Base-by-base conservation (phyloP, 805 yeast species). In the Candida khao-thaluensis region DNA sequence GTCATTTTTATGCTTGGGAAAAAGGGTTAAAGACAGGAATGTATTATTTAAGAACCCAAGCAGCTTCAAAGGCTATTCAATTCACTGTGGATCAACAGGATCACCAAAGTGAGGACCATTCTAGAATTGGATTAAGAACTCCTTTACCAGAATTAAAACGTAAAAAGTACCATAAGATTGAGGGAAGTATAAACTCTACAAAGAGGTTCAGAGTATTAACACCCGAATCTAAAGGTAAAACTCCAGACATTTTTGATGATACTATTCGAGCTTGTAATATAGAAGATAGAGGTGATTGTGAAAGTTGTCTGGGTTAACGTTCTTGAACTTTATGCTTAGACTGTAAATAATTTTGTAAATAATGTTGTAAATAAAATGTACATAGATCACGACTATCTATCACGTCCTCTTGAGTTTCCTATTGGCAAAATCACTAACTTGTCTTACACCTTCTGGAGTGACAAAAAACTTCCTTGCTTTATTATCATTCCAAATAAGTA, bases 401-500 rank as follows among this genome's bases (percentile, higher is more conserved):
- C n/a, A n/a, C n/a, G n/a, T n/a, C 20, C 35, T 17, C 15, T 18
- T 26, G 2, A 40, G 8, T 45, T 72, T 72, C 48, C 95, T 73
- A 51, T 82, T 82, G 0, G 95, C 95, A 62, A 79, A 90, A 37
- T 88, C 96, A n/a, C 88, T 80, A n/a, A 91, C 84, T 59, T 89
- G 96, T 7, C 79, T 66, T 56, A 85, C 82, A 10, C 96, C 96
- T 42, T 86, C 96, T 35, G 77, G 76, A 0, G 93, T 85, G 6
- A 93, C 95, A 52, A 93, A 95, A 51, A 93, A 88, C 53, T 76
- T 76, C 49, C 79, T 76, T 52, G 78, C 78, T 17, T 64, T 62
- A 30, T 80, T 74, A 59, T 87, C 89, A 35, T 81, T 77, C 96
- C 98, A 93, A n/a, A 86, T 55, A 35, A 91, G 64, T 0, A 89